These are phyloP conservation scores for Lasiodiplodia sp. DNA, from an alignment of 2,329 filamentous ascomycete genomes.

Conservation along the genomic window DNA sequence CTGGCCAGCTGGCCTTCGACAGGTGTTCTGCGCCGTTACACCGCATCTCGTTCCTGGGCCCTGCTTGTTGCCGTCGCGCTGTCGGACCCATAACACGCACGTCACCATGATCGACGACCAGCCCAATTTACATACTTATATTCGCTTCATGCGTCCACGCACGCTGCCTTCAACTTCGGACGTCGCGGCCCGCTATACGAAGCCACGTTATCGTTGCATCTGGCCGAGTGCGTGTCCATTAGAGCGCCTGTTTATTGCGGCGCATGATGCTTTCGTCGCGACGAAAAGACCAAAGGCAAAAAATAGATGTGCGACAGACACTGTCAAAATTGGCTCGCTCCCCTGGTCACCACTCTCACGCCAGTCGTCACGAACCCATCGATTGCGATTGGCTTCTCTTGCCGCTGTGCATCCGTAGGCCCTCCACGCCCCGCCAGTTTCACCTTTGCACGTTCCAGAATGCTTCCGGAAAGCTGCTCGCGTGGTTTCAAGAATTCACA, in stretches of 20 bases:
- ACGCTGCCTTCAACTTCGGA: conserved; percentile 20
- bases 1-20: conserved; percentile 13
- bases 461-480: neutral
- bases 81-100: neutral
- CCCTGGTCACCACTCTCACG: neutral
- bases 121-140: conserved; percentile 7
- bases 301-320: neutral
- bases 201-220: conserved; percentile 19
- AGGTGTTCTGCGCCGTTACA: conserved; percentile 18
- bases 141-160: conserved; percentile 20
- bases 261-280: neutral
- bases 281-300: neutral
- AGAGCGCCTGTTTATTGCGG: neutral
- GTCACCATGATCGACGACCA: conserved; percentile 15
- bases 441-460: neutral
- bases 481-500: neutral
- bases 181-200: conserved; percentile 22
- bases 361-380: neutral
- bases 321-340: neutral
- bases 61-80: neutral
- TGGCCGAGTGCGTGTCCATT: conserved; percentile 6
- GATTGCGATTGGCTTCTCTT: neutral
- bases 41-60: neutral
- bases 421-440: neutral
- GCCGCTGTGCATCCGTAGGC: neutral